Percentiles rank a stretch among this genome's conserved stretches.
These are phyloP conservation scores for Monosporozyma yasuniensis DNA, from an alignment of 805 yeast genomes.

Conservation along the genomic window DNA sequence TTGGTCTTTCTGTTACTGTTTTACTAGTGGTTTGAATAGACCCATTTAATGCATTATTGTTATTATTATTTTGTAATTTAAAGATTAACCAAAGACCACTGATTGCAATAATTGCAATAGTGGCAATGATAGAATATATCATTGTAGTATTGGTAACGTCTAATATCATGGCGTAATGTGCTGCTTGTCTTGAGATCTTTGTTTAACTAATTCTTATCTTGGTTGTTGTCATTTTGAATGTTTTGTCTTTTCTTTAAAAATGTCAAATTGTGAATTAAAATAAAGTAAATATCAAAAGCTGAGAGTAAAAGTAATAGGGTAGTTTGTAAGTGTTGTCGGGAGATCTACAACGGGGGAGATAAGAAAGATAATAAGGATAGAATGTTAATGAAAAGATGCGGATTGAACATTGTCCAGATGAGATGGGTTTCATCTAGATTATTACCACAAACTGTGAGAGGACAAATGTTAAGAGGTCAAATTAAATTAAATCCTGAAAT, in stretches of 20 bases:
- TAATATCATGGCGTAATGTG: not conserved
- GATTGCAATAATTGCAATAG: not conserved
- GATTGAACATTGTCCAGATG: not conserved
- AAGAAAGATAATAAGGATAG: not conserved
- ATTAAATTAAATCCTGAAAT: constrained; percentile 48
- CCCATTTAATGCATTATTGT: not conserved
- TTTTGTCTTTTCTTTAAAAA: not conserved
- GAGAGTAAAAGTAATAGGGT: no score
- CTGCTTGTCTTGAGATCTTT: no score
- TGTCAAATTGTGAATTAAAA: no score
- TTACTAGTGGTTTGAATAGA: not conserved
- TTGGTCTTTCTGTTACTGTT: not conserved
- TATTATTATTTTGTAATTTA: not conserved
- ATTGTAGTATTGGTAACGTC: not conserved
- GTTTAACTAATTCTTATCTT: not conserved
- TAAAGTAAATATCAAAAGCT: no score
- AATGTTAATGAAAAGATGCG: not conserved
- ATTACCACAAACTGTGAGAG: constrained; percentile 48
- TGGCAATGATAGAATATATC: not conserved
- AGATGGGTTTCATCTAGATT: constrained; percentile 31
- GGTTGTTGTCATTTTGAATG: not conserved
- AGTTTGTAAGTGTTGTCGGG: no score
- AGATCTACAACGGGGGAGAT: no score
- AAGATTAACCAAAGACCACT: not conserved
- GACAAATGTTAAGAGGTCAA: constrained; percentile 42